Evolutionary conservation across 148 eudicot genomes (phyloP), one percentile per base, ranked within the genome.

Genomic region (Silene conica): DNA sequence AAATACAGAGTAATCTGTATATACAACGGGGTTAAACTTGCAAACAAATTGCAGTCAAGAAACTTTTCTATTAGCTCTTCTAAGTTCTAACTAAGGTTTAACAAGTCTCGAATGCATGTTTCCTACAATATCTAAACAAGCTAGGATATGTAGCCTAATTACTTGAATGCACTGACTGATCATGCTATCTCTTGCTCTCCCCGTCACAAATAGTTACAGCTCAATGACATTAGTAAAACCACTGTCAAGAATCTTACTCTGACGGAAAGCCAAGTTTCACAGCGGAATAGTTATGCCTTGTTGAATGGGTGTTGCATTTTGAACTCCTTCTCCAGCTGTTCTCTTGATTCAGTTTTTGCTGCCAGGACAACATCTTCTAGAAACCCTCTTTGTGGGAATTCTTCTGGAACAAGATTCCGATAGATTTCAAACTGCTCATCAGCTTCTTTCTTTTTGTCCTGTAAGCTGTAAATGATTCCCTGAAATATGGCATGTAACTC

Each of bases 331-430:
- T 85, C 85, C 60, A 89, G 86, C 73, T 90, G 83, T 55, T 85
- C 83, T 73, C 80, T 73, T 3, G 92, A 78, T 69, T 86, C 86
- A 26, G 85, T 87, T 82, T 89, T 92, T 15, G 98, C 98, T 60
- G 92, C 88, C 80, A 90, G 72, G 59, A 95, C 89, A 67, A 95
- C 92, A 82, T 95, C 96, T 73, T 95, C 96, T 26, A 95, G 86
- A 83, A 88, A 95, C 25, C 90, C 89, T 85, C 93, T 92, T 74
- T 95, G 89, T 14, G 98, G 98, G 70, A 90, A 95, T 81, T 95
- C 98, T 74, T 95, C 92, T 0, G 98, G 98, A 46, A 92, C 96
- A 70, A 95, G 97, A 73, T 86, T 85, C 65, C 76, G 84, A 69
- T 87, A 95, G 12, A 83, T 87, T 80, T 87, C 86, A 72, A 95